Conservation (phyloP, 148 eudicot species). For the Mesembryanthemum crystallinum region DNA sequence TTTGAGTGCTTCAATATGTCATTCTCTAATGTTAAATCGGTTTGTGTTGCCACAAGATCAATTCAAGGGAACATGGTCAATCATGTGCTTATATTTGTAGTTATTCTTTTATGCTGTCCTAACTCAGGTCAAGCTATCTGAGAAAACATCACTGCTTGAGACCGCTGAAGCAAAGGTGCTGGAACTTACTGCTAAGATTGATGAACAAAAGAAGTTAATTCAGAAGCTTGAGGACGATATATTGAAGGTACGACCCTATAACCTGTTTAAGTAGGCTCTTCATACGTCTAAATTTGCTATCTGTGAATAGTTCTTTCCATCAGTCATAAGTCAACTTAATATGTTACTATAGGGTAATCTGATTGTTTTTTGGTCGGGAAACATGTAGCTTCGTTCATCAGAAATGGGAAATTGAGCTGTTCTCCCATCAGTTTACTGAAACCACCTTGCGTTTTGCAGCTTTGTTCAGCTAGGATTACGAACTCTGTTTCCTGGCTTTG, state of each 20-base stretch:
- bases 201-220: conserved; percentile 79
- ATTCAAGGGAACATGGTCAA: conserved; percentile 7
- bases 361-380: not conserved
- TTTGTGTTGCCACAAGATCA: conserved; percentile 9
- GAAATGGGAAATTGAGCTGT: not conserved
- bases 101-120: not conserved
- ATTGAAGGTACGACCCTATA: conserved; percentile 53
- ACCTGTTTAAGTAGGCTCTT: conserved; percentile 7
- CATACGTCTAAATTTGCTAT: not conserved
- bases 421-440: not conserved
- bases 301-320: not conserved
- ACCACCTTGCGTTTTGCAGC: not conserved
- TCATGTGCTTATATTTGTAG: not conserved
- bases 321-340: not conserved
- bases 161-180: conserved; percentile 72
- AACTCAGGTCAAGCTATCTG: conserved; percentile 80
- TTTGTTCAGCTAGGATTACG: not conserved
- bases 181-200: conserved; percentile 62
- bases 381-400: not conserved
- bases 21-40: not conserved
- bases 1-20: conserved; percentile 19
- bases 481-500: no score
- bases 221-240: conserved; percentile 99
- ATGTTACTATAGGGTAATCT: not conserved
- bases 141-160: conserved; percentile 71